Conservation (phyloP, 139 green algal genomes). For the Tetraselmis striata region DNA sequence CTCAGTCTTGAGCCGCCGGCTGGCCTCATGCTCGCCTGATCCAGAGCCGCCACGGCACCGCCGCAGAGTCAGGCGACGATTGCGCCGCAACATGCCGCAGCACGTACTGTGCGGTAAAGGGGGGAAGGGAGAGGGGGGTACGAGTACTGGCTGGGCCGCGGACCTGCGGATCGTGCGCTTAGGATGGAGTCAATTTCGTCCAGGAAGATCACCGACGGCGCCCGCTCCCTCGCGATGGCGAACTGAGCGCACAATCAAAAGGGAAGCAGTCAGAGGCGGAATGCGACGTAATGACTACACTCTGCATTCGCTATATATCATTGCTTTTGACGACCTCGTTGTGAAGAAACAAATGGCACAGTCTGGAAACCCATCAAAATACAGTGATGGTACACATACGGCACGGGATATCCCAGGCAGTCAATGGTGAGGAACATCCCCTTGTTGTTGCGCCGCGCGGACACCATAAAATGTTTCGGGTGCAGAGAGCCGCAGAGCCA, state of each 20-base stretch:
- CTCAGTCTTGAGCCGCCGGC: conserved; percentile 93
- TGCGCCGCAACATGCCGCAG: not conserved
- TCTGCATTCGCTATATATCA: no score
- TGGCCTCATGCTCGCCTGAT: conserved; percentile 89
- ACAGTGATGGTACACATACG: not conserved
- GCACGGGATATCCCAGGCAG: no score
- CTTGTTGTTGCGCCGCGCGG: no score
- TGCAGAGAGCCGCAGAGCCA: no score
- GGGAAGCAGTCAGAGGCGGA: no score
- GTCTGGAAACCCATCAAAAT: not conserved
- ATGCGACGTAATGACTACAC: no score
- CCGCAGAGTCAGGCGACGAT: not conserved
- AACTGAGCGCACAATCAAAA: no score
- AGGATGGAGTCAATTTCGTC: conserved; percentile 81
- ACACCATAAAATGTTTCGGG: no score
- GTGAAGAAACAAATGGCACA: not conserved
- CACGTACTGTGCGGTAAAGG: not conserved
- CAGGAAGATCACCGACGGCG: conserved; percentile 83
- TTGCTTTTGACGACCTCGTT: no score
- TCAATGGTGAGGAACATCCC: no score
- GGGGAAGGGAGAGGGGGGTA: not conserved
- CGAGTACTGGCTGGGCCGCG: no score
- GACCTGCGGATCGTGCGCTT: conserved; percentile 6
- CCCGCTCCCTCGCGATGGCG: conserved; percentile 36
- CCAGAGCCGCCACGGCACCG: not conserved